Base-by-base conservation (phyloP, 495 filamentous ascomycete genomes). In the Staphylotrichum tortipilum region DNA sequence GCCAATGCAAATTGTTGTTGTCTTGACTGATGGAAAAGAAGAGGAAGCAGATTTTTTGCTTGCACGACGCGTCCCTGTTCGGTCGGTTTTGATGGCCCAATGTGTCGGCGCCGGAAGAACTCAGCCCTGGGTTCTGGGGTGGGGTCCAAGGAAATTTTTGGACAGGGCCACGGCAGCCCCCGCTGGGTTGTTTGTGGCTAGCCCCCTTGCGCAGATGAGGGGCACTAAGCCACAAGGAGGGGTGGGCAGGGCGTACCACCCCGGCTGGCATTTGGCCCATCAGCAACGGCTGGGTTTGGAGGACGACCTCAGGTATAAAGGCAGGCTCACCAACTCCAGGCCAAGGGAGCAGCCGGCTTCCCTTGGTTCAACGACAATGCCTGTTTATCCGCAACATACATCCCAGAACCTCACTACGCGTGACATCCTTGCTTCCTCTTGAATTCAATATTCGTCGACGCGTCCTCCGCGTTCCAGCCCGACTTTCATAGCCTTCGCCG, bases 251-350 rank as follows among this genome's bases (percentile, higher is more conserved):
- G 29, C 23, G 38, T 37, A n/a, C n/a, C n/a, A n/a, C 9, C 19
- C 44, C 11, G 17, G 34, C 19, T 46, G 47, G 46, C 46, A 50
- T 50, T 49, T 31, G 40, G 47, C 22, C 19, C 47, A 42, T 28
- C 36, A 28, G 39, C 21, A 30, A 26, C 36, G 14, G 38, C 37
- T 22, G 3, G 22, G 2, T 43, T 28, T 43, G 31, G 38, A 34
- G 35, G 36, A 41, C 35, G 42, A 28, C 10, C 26, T 28, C 26
- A 47, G 36, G 47, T 56, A 56, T 56, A 56, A 56, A 56, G 48
- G 49, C 43, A n/a, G 31, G 53, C 44, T 56, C 53, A 52, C 44
- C 53, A 51, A 56, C 47, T 44, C 44, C 38, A 51, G 24, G 44
- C 14, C 38, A 42, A 43, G 38, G 44, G 49, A 51, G 49, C 53